phyloP scores from a whole-genome alignment of 2,329 filamentous ascomycete species.

The Magnaporthiopsis rhizophila region DNA sequence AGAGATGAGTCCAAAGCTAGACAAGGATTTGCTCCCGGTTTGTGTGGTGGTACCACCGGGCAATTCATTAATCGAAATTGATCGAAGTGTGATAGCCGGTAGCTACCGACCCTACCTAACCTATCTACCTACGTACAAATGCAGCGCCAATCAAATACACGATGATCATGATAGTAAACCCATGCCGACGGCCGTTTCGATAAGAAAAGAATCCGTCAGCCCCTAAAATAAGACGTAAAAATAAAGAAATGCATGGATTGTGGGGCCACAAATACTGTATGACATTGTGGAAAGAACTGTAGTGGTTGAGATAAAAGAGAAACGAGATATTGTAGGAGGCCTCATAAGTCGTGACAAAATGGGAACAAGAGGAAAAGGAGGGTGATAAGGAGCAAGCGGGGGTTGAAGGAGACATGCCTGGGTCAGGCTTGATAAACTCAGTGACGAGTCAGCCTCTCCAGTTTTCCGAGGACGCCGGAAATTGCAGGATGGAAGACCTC shows the following conservation, averaged over 20 bases:
- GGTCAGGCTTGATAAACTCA: neutral
- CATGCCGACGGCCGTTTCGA: neutral
- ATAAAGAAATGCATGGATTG: neutral
- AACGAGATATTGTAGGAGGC: neutral
- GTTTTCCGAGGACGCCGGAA: neutral
- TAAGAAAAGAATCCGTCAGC: neutral
- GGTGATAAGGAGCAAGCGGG: neutral
- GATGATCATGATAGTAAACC: no score
- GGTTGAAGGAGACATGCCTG: neutral
- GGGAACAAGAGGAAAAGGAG: neutral
- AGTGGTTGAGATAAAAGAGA: neutral
- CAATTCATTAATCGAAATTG: neutral
- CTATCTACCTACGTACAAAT: neutral
- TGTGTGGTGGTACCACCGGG: no score
- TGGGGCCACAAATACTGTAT: neutral
- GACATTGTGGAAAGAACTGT: neutral
- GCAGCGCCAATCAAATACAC: neutral
- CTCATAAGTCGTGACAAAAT: neutral
- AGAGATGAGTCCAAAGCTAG: no score
- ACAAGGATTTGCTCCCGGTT: no score
- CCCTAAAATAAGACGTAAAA: neutral
- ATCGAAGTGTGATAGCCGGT: neutral
- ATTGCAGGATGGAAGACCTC: neutral
- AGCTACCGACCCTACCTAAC: neutral
- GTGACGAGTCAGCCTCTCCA: neutral